These are phyloP conservation scores for Elaeis oleifera DNA, from an alignment of 202 grass and related monocot genomes.

Conservation along the genomic window DNA sequence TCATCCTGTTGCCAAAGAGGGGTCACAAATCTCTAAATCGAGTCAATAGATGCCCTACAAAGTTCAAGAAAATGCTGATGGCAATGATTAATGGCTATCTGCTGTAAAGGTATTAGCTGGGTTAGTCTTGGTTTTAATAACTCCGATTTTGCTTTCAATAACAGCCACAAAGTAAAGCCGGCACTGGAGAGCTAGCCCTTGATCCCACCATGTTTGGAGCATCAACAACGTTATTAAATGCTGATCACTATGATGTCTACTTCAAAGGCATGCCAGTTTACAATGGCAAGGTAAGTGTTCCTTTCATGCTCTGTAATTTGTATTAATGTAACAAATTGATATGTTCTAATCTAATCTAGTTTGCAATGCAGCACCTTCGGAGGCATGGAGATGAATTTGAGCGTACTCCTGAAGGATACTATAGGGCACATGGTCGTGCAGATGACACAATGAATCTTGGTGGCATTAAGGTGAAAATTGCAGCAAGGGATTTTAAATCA, in stretches of 20 bases:
- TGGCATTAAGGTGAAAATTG: conserved; percentile 69
- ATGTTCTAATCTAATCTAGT: conserved; percentile 5
- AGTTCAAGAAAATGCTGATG: too few relatives aligned
- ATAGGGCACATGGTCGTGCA: conserved; percentile 76
- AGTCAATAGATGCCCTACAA: too few relatives aligned
- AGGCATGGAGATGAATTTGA: conserved; percentile 98
- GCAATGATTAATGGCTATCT: too few relatives aligned
- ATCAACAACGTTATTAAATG: conserved; percentile 73
- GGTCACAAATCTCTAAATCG: too few relatives aligned
- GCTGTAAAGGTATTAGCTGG: too few relatives aligned
- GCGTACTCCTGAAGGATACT: conserved; percentile 56
- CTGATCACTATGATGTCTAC: conserved; percentile 82
- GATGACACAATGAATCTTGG: conserved; percentile 99
- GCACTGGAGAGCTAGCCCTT: conserved; percentile 81
- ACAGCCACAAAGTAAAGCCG: conserved; percentile 50
- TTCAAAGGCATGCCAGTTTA: conserved; percentile 84
- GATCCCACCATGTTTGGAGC: conserved; percentile 82
- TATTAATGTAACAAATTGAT: conserved; percentile 3
- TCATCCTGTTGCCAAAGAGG: too few relatives aligned
- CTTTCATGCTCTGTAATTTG: conserved; percentile 4
- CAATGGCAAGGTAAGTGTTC: conserved; percentile 46
- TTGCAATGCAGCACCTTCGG: conserved; percentile 50
- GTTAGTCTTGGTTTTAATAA: too few relatives aligned
- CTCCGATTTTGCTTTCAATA: not conserved
- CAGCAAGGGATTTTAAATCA: not conserved